Conservation (phyloP, 768 basidiomycete species). For the Holtermannia corniformis region DNA sequence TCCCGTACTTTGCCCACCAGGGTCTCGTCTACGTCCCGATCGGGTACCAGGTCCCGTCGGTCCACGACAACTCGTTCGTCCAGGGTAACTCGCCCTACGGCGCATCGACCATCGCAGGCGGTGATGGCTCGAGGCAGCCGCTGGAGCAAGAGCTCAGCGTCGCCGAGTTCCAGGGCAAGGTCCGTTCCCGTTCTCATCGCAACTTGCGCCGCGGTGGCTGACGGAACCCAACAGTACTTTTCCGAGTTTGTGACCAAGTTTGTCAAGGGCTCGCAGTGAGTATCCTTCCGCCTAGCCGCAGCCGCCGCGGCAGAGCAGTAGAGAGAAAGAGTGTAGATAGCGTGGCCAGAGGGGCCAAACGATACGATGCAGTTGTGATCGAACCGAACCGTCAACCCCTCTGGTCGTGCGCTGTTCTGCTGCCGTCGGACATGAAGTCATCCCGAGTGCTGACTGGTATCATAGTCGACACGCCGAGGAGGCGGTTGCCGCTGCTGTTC, state of each 20-base stretch:
- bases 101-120: constrained; percentile 46
- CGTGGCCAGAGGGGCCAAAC: too few species aligned
- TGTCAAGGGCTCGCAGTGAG: constrained; percentile 17
- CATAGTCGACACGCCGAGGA: too few species aligned
- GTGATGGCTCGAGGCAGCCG: constrained; percentile 31
- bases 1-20: constrained; percentile 57
- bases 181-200: constrained; percentile 1
- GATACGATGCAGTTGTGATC: too few species aligned
- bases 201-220: too few species aligned
- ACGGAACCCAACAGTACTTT: constrained; percentile 24
- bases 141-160: constrained; percentile 15
- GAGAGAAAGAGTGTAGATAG: too few species aligned
- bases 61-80: constrained; percentile 34
- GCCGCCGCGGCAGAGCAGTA: constrained; percentile 6
- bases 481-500: too few species aligned
- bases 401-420: too few species aligned
- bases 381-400: too few species aligned
- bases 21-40: constrained; percentile 49
- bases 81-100: constrained; percentile 63
- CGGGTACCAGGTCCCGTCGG: constrained; percentile 49
- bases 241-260: constrained; percentile 23
- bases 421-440: too few species aligned
- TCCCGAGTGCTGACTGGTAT: too few species aligned
- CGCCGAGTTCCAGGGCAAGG: constrained; percentile 26
- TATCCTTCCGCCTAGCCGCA: too few species aligned